Evolutionary conservation across 225 moss, liverwort and hornwort genomes (phyloP).

Genomic region (Climacium dendroides): DNA sequence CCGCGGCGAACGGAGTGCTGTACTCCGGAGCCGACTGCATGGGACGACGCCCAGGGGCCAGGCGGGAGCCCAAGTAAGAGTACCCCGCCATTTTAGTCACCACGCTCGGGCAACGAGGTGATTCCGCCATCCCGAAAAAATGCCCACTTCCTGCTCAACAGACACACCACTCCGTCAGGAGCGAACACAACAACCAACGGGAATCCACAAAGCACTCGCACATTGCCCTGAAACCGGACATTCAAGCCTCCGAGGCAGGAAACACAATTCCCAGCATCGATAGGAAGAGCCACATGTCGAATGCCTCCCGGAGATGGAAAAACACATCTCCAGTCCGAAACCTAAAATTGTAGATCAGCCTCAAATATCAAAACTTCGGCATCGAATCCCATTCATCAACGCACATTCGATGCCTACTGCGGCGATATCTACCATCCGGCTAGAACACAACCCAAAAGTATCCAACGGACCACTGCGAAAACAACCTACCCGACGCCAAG

Average conservation of each 20-base stretch:
- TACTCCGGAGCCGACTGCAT: conserved; percentile 5
- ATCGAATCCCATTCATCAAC: not conserved
- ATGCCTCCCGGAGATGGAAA: not conserved
- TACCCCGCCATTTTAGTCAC: conserved; percentile 28
- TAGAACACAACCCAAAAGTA: not conserved
- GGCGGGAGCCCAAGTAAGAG: conserved; percentile 16
- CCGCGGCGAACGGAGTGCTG: conserved; percentile 18
- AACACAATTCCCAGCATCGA: not conserved
- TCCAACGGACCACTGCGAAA: not conserved
- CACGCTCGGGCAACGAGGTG: conserved; percentile 18
- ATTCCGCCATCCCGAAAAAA: conserved; percentile 1
- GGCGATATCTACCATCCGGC: no score
- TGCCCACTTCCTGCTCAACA: not conserved
- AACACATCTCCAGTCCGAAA: not conserved
- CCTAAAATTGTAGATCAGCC: not conserved
- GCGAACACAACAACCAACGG: accelerated
- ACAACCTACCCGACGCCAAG: not conserved
- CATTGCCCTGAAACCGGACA: not conserved
- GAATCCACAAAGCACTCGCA: no score
- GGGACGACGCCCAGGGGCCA: conserved; percentile 9
- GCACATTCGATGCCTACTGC: not conserved
- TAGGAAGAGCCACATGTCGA: not conserved
- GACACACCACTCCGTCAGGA: not conserved
- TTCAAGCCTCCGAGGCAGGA: not conserved
- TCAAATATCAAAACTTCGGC: accelerated